Evolutionary conservation across 352 stramenopile species (phyloP).

Genomic region (Phytopythium litorale): DNA sequence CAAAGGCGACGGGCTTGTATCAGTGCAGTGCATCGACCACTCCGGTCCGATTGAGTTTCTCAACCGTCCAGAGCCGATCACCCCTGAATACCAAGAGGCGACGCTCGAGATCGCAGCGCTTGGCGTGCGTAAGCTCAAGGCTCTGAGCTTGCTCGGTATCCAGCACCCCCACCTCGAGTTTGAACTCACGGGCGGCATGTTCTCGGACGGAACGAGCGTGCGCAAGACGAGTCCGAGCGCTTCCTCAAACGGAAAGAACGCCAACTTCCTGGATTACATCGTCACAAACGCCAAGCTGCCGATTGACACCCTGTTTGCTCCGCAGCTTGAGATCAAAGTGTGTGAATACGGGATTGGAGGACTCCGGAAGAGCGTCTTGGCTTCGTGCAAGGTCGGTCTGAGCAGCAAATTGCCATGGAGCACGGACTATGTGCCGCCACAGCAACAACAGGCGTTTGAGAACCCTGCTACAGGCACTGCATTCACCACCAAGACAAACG

Average conservation of each 20-base stretch:
- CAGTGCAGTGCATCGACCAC: constrained; percentile 65
- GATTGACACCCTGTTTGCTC: constrained; percentile 52
- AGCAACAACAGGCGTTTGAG: constrained; percentile 34
- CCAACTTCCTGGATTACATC: constrained; percentile 67
- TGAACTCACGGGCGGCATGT: constrained; percentile 52
- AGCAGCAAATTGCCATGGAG: constrained; percentile 68
- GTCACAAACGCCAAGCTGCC: constrained; percentile 47
- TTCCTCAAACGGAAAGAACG: constrained; percentile 52
- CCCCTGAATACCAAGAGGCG: constrained; percentile 47
- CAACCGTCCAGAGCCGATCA: constrained; percentile 23
- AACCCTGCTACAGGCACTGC: constrained; percentile 24
- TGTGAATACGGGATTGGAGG: constrained; percentile 51
- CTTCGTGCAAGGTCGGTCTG: constrained; percentile 57
- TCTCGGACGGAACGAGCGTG: constrained; percentile 40
- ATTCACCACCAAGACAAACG: background rate
- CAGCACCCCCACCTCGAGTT: constrained; percentile 65
- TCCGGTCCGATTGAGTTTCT: constrained; percentile 24
- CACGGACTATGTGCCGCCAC: constrained; percentile 34
- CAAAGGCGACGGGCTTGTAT: constrained; percentile 49
- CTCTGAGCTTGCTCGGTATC: constrained; percentile 43
- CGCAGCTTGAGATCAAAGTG: constrained; percentile 61
- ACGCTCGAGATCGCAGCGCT: constrained; percentile 64
- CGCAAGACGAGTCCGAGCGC: constrained; percentile 37
- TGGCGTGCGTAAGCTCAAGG: constrained; percentile 65
- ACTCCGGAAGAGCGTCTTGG: constrained; percentile 45